phyloP scores from a whole-genome alignment of 169 alveolate genomes.

The Plasmodium cynomolgi region DNA sequence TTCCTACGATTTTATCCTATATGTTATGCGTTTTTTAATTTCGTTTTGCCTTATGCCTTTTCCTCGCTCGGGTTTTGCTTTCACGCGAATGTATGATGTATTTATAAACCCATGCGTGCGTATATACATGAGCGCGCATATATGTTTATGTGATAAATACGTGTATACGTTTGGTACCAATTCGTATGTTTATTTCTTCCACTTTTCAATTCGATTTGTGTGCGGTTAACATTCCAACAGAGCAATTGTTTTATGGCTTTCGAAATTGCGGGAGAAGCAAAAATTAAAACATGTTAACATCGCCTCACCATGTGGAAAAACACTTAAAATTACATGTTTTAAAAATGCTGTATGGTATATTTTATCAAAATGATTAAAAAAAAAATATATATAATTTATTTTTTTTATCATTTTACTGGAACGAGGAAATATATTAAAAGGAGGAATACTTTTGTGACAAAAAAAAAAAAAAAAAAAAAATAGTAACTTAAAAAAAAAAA shows the following conservation, averaged over 20 bases:
- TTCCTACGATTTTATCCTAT: not conserved
- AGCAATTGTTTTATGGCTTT: not conserved
- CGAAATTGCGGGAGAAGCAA: conserved; percentile 8
- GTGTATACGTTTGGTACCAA: not conserved
- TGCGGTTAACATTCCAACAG: not conserved
- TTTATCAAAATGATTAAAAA: not conserved
- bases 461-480: not conserved
- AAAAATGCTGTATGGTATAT: not conserved
- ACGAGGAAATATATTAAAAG: conserved; percentile 1
- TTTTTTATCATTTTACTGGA: not conserved
- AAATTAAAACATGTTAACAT: conserved; percentile 1
- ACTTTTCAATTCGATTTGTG: conserved; percentile 1
- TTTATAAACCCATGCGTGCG: not conserved
- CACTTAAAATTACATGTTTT: not conserved
- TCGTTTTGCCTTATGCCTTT: not conserved
- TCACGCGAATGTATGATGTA: not conserved
- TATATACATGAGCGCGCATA: not conserved
- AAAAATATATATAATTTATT: conserved; percentile 9
- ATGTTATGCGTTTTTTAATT: not conserved
- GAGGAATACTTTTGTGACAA: not conserved
- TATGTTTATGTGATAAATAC: not conserved
- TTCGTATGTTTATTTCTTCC: not conserved
- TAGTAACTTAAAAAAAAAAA: not conserved
- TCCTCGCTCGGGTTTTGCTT: not conserved
- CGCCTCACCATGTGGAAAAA: not conserved